Conservation (phyloP, 1,284 basidiomycete genomes). For the Coniferiporia sulphurascens region DNA sequence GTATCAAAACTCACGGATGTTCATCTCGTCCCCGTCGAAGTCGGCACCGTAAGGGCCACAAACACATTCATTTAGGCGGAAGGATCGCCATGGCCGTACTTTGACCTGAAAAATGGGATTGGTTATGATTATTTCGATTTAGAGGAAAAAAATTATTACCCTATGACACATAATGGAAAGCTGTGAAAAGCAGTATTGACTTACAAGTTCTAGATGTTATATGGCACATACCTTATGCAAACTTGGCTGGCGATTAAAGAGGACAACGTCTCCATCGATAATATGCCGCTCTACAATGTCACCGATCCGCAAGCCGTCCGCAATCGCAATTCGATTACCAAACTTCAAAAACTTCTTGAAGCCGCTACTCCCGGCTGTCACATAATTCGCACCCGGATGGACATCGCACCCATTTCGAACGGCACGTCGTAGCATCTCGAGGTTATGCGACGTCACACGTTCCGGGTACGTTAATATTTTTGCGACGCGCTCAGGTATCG, state of each 20-base stretch:
- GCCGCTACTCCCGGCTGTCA: conserved; percentile 69
- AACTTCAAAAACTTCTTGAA: conserved; percentile 88
- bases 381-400: conserved; percentile 96
- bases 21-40: conserved; percentile 99
- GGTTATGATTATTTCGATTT: background rate
- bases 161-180: conserved; percentile 99
- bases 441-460: conserved; percentile 90
- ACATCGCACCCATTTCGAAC: conserved; percentile 88
- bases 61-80: conserved; percentile 98
- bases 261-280: conserved; percentile 92
- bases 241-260: conserved; percentile 99
- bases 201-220: conserved; percentile 4
- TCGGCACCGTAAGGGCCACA: conserved; percentile 99
- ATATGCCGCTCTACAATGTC: conserved; percentile 94
- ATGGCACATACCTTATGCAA: conserved; percentile 73
- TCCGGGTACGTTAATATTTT: conserved; percentile 97
- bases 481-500: conserved; percentile 94
- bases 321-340: conserved; percentile 70
- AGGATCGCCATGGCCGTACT: conserved; percentile 96
- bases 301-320: conserved; percentile 76
- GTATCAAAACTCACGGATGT: conserved; percentile 68
- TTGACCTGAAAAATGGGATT: conserved; percentile 50
- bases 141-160: conserved; percentile 38
- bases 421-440: conserved; percentile 72
- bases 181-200: conserved; percentile 39